phyloP scores from a whole-genome alignment of 129 eudicot genomes.

The Lactuca sativa region DNA sequence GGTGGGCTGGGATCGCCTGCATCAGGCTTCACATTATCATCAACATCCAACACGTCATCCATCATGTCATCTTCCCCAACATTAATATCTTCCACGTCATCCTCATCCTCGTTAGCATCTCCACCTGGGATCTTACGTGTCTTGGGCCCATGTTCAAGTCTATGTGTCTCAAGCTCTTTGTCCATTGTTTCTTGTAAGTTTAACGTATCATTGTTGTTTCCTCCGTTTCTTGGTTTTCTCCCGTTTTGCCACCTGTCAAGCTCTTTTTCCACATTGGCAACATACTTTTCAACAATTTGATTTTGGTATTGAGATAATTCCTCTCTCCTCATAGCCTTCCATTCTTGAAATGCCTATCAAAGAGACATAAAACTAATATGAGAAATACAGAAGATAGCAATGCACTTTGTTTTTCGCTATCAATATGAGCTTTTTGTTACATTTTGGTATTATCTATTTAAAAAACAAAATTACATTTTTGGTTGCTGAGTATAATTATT shows the following conservation, averaged over 20 bases:
- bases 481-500: neutral
- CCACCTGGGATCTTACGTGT: constrained; percentile 79
- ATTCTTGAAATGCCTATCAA: constrained; percentile 75
- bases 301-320: constrained; percentile 86
- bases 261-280: constrained; percentile 78
- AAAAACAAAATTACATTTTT: too few species aligned
- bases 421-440: too few species aligned
- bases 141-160: constrained; percentile 97
- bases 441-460: too few species aligned
- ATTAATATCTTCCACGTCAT: constrained; percentile 91
- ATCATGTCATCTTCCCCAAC: constrained; percentile 91
- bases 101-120: constrained; percentile 77
- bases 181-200: constrained; percentile 99
- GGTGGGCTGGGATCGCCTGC: constrained; percentile 37
- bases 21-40: constrained; percentile 53
- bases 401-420: too few species aligned
- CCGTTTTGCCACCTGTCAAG: constrained; percentile 90
- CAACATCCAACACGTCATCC: constrained; percentile 84
- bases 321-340: constrained; percentile 96
- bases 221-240: constrained; percentile 57
- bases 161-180: constrained; percentile 95
- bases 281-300: constrained; percentile 58
- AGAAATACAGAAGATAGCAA: neutral
- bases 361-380: neutral
- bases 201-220: constrained; percentile 40